Conservation (phyloP, 2,329 filamentous ascomycete species). For the Penicillium decumbens region DNA sequence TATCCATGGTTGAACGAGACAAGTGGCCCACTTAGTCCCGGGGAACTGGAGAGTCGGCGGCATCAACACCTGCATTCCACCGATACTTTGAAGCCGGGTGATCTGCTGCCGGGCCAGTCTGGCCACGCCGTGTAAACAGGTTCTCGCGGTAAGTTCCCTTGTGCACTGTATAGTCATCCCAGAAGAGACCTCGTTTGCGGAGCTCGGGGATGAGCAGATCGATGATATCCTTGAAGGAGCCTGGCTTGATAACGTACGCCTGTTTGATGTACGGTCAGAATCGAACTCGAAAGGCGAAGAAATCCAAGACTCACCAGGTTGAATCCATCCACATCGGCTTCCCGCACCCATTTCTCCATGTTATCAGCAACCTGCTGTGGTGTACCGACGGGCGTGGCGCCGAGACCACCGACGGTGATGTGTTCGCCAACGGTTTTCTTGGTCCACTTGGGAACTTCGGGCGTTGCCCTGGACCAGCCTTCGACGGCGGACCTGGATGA, state of each 20-base stretch:
- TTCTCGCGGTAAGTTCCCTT: constrained; percentile 42
- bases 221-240: constrained; percentile 64
- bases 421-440: constrained; percentile 66
- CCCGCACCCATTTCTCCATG: constrained; percentile 62
- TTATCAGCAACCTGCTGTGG: constrained; percentile 61
- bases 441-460: constrained; percentile 64
- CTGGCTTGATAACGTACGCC: constrained; percentile 63
- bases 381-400: constrained; percentile 61
- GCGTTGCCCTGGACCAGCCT: constrained; percentile 52
- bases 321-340: constrained; percentile 70
- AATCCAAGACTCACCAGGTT: constrained; percentile 55
- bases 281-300: neutral
- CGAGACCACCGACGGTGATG: constrained; percentile 63
- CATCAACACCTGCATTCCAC: constrained; percentile 37
- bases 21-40: constrained; percentile 15
- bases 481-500: constrained; percentile 46
- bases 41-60: constrained; percentile 28
- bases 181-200: constrained; percentile 49
- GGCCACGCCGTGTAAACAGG: constrained; percentile 30
- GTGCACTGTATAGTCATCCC: constrained; percentile 36
- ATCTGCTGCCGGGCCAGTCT: constrained; percentile 31
- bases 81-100: constrained; percentile 38
- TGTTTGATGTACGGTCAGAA: constrained; percentile 15
- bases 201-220: constrained; percentile 63
- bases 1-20: too few relatives aligned